A percentile compares a stretch with the other conserved stretches of the same genome.
phyloP scores from a whole-genome alignment of 768 basidiomycete species.

The Nidularia sp. region DNA sequence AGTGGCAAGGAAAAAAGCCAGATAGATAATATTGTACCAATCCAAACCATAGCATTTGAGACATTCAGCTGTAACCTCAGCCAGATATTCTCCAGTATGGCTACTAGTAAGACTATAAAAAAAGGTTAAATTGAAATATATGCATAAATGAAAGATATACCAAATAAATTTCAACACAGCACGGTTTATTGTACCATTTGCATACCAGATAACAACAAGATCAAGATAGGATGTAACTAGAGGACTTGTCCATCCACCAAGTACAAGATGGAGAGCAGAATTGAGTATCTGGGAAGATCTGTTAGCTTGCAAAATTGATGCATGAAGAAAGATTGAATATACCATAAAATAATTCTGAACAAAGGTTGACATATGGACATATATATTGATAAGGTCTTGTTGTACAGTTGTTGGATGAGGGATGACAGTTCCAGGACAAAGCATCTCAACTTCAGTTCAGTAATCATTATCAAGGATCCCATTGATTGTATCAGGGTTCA shows the following conservation, averaged over 20 bases:
- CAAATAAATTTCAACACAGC: slow-evolving; percentile 20
- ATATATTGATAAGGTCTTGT: slow-evolving; percentile 11
- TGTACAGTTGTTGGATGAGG: slow-evolving; percentile 18
- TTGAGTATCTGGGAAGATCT: slow-evolving; percentile 3
- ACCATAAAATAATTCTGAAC: slow-evolving; percentile 14
- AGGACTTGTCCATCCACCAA: slow-evolving; percentile 27
- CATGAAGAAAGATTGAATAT: neutral
- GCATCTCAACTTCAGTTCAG: slow-evolving; percentile 17
- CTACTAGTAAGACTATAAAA: slow-evolving; percentile 11
- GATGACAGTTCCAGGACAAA: slow-evolving; percentile 18
- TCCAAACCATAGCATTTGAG: slow-evolving; percentile 14
- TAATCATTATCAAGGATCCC: slow-evolving; percentile 16
- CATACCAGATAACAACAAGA: slow-evolving; percentile 16
- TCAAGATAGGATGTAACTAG: slow-evolving; percentile 17
- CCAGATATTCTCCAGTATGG: slow-evolving; percentile 20
- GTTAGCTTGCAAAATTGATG: neutral
- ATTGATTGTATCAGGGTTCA: no score
- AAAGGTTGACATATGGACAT: slow-evolving; percentile 5
- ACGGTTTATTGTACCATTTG: slow-evolving; percentile 13
- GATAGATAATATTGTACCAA: slow-evolving; percentile 5
- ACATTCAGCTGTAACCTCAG: slow-evolving; percentile 11
- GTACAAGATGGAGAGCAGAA: slow-evolving; percentile 17
- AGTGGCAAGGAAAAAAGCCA: neutral
- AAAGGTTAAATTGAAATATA: neutral
- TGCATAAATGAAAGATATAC: slow-evolving; percentile 3